Evolutionary conservation across 805 yeast species (phyloP), one percentile per base, ranked within the genome.

Genomic region (Candida boleticola): DNA sequence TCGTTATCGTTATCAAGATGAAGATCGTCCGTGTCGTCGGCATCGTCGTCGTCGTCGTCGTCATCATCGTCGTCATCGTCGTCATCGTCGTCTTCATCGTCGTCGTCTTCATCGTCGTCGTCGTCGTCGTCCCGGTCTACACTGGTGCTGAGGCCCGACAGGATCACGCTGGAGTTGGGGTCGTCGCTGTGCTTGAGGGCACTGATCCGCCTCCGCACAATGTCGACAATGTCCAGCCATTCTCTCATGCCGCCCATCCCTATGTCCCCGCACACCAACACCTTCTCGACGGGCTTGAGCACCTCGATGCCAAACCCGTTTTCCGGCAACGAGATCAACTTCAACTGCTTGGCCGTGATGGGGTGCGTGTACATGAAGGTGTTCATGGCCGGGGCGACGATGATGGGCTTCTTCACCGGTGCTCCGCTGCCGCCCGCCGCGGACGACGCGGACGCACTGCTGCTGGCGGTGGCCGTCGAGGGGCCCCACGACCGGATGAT

Each of bases 181-280:
- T 49, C 59, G 5, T 58, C 57, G 3, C 48, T 65, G 3, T 55
- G 57, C 37, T 60, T 58, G 29, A 68, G 47, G 3, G 50, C 42
- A 34, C 47, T 53, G 36, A 69, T 63, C 40, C 62, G 58, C 33
- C 68, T 58, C 40, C 73, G 57, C 39, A 71, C 51, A 14, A 66
- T 68, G 44, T 71, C 75, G 19, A 71, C 76, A 20, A 70, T 54
- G 26, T 71, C 76, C 45, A 51, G 57, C 76, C 76, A 71, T 54
- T 71, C 76, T 39, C 75, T 53, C 76, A 71, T 71, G 5, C 76
- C 76, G 4, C 76, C 76, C 75, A 71, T 70, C 1, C 76, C 76
- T 36, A 71, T 71, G 47, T 71, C 76, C 4, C 76, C 76, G 55
- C 76, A 71, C 5, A 71, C 68, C 46, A 71, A 59, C 1, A 71